Evolutionary conservation across 1,284 basidiomycete species (phyloP).

Genomic region (Hymenochaete sp.): DNA sequence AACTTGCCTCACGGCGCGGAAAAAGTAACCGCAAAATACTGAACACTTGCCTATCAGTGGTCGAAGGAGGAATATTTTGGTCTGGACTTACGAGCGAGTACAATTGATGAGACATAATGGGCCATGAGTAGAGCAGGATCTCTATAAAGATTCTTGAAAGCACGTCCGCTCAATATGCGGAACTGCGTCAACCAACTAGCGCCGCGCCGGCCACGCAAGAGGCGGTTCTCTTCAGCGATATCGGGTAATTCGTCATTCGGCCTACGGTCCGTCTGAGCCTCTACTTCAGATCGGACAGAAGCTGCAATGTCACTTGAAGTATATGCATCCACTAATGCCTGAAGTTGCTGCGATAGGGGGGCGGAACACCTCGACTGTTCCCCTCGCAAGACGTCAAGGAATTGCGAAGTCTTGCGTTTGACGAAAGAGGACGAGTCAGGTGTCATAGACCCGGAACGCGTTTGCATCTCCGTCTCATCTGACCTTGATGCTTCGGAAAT

Average conservation of each 20-base stretch:
- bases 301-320: conserved; percentile 59
- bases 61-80: conserved; percentile 6
- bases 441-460: conserved; percentile 37
- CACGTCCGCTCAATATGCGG: conserved; percentile 83
- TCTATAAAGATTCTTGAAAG: conserved; percentile 97
- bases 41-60: conserved; percentile 7
- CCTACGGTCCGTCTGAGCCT: conserved; percentile 26
- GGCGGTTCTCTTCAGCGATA: conserved; percentile 52
- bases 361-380: conserved; percentile 26
- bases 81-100: conserved; percentile 61
- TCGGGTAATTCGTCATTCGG: conserved; percentile 46
- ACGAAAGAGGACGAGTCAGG: conserved; percentile 48
- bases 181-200: conserved; percentile 89
- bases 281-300: conserved; percentile 57
- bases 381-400: conserved; percentile 59
- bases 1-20: conserved; percentile 63
- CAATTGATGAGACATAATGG: conserved; percentile 83
- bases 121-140: conserved; percentile 87
- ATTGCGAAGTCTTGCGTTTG: conserved; percentile 67
- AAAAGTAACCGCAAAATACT: conserved; percentile 81
- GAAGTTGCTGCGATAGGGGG: conserved; percentile 57
- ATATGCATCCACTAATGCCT: conserved; percentile 68
- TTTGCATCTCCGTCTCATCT: conserved; percentile 49
- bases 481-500: conserved; percentile 21
- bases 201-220: conserved; percentile 72